phyloP scores from a whole-genome alignment of 75 land plant genomes.

The Pinus tabuliformis region DNA sequence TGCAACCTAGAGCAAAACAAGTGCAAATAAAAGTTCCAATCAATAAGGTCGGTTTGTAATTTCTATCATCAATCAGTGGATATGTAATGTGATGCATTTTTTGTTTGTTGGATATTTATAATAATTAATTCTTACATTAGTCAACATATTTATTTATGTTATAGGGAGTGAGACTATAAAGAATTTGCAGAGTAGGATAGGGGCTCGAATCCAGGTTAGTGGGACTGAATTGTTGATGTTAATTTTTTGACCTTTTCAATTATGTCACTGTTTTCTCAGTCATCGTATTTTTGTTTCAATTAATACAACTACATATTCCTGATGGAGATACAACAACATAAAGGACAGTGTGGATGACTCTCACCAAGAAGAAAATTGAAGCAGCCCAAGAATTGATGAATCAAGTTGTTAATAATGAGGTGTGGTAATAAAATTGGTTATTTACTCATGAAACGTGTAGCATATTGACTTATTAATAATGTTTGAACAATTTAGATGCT shows the following conservation, averaged over 20 bases:
- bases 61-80: neutral
- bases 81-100: neutral
- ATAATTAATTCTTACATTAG: neutral
- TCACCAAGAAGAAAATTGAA: conserved; percentile 83
- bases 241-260: conserved; percentile 11
- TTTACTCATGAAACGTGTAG: neutral
- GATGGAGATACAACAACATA: conserved; percentile 77
- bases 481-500: neutral
- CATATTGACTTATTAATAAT: neutral
- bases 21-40: conserved; percentile 87
- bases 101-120: neutral
- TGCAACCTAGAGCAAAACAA: conserved; percentile 60
- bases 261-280: neutral
- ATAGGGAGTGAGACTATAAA: conserved; percentile 95
- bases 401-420: conserved; percentile 88
- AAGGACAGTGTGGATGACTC: conserved; percentile 80
- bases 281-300: conserved; percentile 24
- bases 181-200: conserved; percentile 73
- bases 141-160: conserved; percentile 18
- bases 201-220: conserved; percentile 93
- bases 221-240: neutral
- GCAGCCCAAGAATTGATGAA: conserved; percentile 77
- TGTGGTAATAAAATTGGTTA: conserved; percentile 8
- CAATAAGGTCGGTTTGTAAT: conserved; percentile 62
- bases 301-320: conserved; percentile 72